Evolutionary conservation across 352 stramenopile genomes (phyloP).

Genomic region (Globisporangium paddicum): DNA sequence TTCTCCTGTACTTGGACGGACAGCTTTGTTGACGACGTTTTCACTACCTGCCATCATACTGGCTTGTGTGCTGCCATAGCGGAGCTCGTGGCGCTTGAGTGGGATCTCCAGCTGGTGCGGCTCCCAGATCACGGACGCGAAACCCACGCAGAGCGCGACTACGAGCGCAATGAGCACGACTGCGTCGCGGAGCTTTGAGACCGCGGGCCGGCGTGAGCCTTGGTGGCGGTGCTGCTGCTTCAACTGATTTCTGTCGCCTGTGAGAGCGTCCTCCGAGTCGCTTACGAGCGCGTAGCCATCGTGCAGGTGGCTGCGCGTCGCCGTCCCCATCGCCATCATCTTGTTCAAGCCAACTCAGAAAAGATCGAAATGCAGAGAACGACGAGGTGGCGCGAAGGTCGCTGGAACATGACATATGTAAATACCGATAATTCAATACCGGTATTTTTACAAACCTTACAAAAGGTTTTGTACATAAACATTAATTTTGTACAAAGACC

Average conservation of each 20-base stretch:
- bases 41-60: no score
- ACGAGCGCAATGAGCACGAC: conserved; percentile 6
- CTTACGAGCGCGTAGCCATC: conserved; percentile 2
- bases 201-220: background rate
- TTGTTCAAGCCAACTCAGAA: background rate
- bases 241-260: background rate
- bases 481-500: no score
- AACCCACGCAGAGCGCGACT: background rate
- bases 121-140: background rate
- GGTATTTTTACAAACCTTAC: no score
- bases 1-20: background rate
- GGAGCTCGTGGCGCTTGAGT: background rate
- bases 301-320: background rate
- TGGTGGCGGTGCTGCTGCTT: background rate
- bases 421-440: no score
- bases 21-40: background rate
- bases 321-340: background rate
- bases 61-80: background rate
- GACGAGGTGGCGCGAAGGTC: no score
- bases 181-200: background rate
- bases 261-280: background rate
- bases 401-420: no score
- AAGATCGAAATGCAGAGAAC: no score
- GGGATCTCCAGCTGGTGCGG: background rate
- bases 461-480: no score